A percentile compares a stretch with the other conserved stretches of the same genome.
These are phyloP conservation scores for Crithidia bombi DNA, from an alignment of 208 protist species.

Conservation along the genomic window DNA sequence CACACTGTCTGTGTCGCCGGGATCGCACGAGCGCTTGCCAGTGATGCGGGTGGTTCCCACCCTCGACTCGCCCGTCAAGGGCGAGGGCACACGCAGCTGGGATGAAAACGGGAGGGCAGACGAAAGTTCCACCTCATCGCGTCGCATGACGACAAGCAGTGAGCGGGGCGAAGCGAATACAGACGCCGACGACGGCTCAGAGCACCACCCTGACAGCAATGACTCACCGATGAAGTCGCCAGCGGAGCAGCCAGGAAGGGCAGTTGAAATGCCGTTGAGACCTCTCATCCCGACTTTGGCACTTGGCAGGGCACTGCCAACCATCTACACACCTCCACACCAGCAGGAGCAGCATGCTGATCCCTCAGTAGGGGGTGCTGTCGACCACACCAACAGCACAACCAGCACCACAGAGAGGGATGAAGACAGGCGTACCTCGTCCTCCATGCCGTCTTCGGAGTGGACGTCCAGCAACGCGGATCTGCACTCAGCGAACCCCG, in stretches of 20 bases:
- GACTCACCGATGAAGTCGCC: conserved; percentile 8
- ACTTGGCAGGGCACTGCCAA: conserved; percentile 20
- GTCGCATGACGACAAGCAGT: background rate
- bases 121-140: background rate
- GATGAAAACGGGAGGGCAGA: too few species aligned
- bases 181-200: background rate
- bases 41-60: too few species aligned
- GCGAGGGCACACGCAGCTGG: too few species aligned
- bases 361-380: background rate
- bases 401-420: background rate
- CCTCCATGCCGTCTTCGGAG: conserved; percentile 1
- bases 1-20: too few species aligned
- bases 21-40: background rate
- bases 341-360: conserved; percentile 11
- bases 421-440: background rate
- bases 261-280: background rate
- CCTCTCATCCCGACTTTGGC: conserved; percentile 23
- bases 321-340: background rate
- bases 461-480: background rate
- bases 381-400: background rate
- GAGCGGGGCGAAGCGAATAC: background rate
- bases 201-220: background rate
- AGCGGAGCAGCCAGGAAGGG: conserved; percentile 6
- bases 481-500: background rate
- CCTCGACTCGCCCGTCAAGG: too few species aligned